These are phyloP conservation scores for Gautieria morchelliformis DNA, from an alignment of 768 basidiomycete genomes.

Conservation along the genomic window DNA sequence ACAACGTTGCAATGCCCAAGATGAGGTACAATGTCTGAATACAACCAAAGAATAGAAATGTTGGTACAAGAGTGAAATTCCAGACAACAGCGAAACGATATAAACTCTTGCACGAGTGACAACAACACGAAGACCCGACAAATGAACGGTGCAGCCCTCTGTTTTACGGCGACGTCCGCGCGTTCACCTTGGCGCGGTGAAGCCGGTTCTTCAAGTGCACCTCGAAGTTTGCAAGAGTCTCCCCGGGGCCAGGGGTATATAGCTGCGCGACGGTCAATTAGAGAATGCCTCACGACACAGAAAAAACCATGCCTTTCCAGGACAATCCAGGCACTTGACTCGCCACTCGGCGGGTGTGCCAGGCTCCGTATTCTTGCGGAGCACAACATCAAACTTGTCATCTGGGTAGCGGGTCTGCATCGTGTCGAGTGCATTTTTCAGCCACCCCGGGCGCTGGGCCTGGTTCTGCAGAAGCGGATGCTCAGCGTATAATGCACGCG, in stretches of 20 bases:
- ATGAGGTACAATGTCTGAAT: background rate
- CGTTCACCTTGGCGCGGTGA: constrained; percentile 67
- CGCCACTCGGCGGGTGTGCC: constrained; percentile 71
- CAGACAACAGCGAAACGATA: background rate
- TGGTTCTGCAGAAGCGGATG: constrained; percentile 5
- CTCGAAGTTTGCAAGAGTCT: constrained; percentile 83
- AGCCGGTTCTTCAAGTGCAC: constrained; percentile 84
- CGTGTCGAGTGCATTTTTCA: constrained; percentile 51
- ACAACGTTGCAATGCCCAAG: background rate
- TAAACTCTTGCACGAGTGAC: background rate
- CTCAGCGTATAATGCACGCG: constrained; percentile 11
- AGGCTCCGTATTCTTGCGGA: constrained; percentile 45
- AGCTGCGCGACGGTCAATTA: constrained; percentile 34
- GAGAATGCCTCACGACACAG: background rate
- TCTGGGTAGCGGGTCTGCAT: constrained; percentile 69
- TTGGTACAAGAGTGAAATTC: background rate
- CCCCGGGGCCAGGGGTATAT: constrained; percentile 84
- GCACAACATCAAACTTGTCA: constrained; percentile 74
- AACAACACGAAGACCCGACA: background rate
- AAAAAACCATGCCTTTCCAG: constrained; percentile 64
- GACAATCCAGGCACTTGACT: constrained; percentile 85
- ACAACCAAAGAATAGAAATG: background rate
- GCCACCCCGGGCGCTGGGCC: constrained; percentile 57
- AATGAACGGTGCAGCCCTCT: background rate
- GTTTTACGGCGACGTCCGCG: constrained; percentile 29